Base-by-base conservation (phyloP, 2,329 filamentous ascomycete genomes). In the Tolypocladium capitatum region DNA sequence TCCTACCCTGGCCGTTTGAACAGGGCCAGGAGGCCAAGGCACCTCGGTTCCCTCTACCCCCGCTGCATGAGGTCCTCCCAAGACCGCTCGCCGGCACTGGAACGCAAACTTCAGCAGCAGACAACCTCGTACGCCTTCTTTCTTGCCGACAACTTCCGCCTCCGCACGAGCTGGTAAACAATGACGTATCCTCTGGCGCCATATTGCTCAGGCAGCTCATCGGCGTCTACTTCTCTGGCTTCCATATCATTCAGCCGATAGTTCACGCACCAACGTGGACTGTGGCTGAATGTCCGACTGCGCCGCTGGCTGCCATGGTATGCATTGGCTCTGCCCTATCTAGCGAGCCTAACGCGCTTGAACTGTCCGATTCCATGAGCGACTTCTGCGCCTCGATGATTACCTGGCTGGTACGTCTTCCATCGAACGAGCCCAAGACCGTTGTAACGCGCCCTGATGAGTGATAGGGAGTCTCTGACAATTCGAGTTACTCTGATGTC, bases 261-360 rank as follows among this genome's bases (percentile, higher is more conserved):
- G 51, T 63, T 14, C 60, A 63, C 43, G 33, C 51, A n/a, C 55
- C 60, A 4, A 60, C 60, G 1, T 63, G 56, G 55, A 53, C 50
- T n/a, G 48, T 58, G 33, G 41, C 36, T 1, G 46, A 51, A 4
- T 56, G 50, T 13, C 56, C 61, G 1, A 55, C 55, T 9, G 54
- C 55, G 2, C 46, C 63, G 4, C 46, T 63, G 1, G 53, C 58
- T 20, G 53, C 60, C 28, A 61, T 63, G 58, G 56, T 58, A 1
- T 62, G 58, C 16, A 50, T 64, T n/a, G 59, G 58, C 5, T 56
- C 58, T 1, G 40, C 60, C 24, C 48, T 61, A 0, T 56, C 53
- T 5, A 49, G 47, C 16, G 51, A 52, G 11, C 44, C 47, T 16
- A 43, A 50, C 1, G 47, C 52, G 11, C 33, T 45, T 2, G 52